phyloP scores from a whole-genome alignment of 129 eudicot genomes.

The Dittrichia graveolens region DNA sequence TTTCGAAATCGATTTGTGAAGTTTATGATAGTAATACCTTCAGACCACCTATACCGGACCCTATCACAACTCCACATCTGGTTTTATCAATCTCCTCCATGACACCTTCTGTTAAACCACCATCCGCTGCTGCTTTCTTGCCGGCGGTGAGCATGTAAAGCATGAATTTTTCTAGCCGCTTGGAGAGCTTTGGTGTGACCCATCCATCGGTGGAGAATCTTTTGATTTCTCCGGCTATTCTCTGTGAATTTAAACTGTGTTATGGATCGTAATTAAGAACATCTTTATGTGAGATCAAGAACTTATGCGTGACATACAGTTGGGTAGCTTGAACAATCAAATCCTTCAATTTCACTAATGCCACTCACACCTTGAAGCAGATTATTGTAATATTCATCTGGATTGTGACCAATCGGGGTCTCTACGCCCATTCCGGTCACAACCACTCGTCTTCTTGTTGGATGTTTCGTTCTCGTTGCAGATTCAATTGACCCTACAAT shows the following conservation, averaged over 20 bases:
- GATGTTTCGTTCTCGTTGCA: constrained; percentile 36
- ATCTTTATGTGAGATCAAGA: neutral
- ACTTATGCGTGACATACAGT: constrained; percentile 52
- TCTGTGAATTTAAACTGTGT: constrained; percentile 40
- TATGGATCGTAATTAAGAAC: constrained; percentile 2
- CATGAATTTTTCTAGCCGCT: constrained; percentile 71
- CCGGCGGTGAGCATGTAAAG: constrained; percentile 88
- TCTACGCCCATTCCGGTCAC: constrained; percentile 93
- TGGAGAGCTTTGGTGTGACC: constrained; percentile 79
- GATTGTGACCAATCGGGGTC: constrained; percentile 68
- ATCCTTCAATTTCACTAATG: constrained; percentile 67
- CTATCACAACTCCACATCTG: constrained; percentile 82
- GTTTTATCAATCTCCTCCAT: constrained; percentile 68
- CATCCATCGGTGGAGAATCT: constrained; percentile 62
- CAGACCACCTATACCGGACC: constrained; percentile 87
- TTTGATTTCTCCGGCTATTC: constrained; percentile 91
- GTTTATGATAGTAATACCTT: constrained; percentile 40
- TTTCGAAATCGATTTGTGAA: neutral
- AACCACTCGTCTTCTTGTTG: constrained; percentile 65
- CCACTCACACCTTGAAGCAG: constrained; percentile 87
- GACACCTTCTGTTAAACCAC: constrained; percentile 58
- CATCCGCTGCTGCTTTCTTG: constrained; percentile 80
- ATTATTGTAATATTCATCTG: constrained; percentile 71
- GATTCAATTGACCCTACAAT: constrained; percentile 44
- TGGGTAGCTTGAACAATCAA: constrained; percentile 73